Percentiles rank a stretch among this genome's conserved stretches.
Conservation (phyloP, 371 early-diverging fungal species). For the Actinomucor elegans region DNA sequence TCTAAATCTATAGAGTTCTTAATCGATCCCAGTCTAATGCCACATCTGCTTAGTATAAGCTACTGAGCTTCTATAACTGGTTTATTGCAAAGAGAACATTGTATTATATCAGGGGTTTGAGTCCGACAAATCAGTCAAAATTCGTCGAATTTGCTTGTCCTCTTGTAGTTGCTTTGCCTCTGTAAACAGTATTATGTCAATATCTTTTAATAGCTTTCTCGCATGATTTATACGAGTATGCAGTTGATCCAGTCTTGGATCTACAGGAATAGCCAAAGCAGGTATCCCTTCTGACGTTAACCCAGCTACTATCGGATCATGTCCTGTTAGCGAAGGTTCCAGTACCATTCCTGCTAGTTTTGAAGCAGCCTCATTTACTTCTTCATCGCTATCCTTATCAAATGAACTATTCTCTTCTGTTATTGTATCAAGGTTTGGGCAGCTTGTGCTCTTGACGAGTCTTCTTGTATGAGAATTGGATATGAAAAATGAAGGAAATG, state of each 20-base stretch:
- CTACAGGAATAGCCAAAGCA: too few relatives aligned
- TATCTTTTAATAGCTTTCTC: not conserved
- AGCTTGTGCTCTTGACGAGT: not conserved
- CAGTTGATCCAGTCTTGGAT: not conserved
- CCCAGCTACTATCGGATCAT: too few relatives aligned
- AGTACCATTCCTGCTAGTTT: not conserved
- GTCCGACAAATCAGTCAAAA: too few relatives aligned
- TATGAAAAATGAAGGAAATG: not conserved
- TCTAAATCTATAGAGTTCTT: too few relatives aligned
- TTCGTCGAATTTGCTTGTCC: not conserved
- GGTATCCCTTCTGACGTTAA: too few relatives aligned
- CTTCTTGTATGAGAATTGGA: not conserved
- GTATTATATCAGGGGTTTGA: not conserved
- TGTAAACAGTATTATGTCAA: constrained; percentile 1
- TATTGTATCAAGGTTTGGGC: too few relatives aligned
- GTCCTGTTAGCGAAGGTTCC: not conserved
- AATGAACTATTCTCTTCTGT: too few relatives aligned
- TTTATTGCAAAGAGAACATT: not conserved
- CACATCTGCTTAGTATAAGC: too few relatives aligned
- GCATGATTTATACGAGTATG: not conserved
- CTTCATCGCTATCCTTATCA: not conserved
- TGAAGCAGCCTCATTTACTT: not conserved
- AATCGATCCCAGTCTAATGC: too few relatives aligned
- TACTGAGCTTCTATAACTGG: too few relatives aligned
- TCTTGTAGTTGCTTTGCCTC: not conserved